Conservation (phyloP, 352 stramenopile genomes). For the Pythium oligandrum region DNA sequence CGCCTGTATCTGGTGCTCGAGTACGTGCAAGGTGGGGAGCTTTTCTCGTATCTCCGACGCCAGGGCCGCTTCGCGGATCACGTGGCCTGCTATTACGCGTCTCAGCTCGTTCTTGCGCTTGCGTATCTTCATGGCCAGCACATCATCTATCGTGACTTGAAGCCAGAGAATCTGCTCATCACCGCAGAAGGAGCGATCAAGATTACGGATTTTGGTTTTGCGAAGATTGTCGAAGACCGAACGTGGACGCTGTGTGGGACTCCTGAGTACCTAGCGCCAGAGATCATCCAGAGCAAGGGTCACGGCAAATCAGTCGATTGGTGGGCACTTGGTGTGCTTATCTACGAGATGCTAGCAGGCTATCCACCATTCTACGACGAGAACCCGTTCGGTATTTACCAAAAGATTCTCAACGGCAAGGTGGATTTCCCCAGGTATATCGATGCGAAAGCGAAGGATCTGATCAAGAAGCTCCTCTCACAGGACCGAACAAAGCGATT, state of each 20-base stretch:
- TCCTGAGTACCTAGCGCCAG: constrained; percentile 90
- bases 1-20: constrained; percentile 90
- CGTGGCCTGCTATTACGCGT: constrained; percentile 86
- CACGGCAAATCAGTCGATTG: constrained; percentile 90
- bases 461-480: constrained; percentile 90
- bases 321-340: constrained; percentile 89
- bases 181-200: constrained; percentile 88
- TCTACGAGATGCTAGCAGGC: constrained; percentile 91
- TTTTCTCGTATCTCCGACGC: constrained; percentile 89
- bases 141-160: constrained; percentile 93
- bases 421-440: constrained; percentile 90
- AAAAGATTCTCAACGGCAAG: constrained; percentile 90
- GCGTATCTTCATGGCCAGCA: constrained; percentile 87
- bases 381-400: constrained; percentile 92
- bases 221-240: constrained; percentile 87
- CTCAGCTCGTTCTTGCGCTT: constrained; percentile 86
- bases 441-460: constrained; percentile 85
- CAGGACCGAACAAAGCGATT: constrained; percentile 88
- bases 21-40: constrained; percentile 90
- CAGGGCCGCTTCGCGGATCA: constrained; percentile 77
- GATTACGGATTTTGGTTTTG: constrained; percentile 93
- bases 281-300: constrained; percentile 91
- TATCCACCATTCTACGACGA: constrained; percentile 91
- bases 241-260: constrained; percentile 93
- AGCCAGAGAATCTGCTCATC: constrained; percentile 93